Evolutionary conservation across 129 eudicot genomes (phyloP), one percentile per base, ranked within the genome.

Genomic region (Escallonia herrerae): DNA sequence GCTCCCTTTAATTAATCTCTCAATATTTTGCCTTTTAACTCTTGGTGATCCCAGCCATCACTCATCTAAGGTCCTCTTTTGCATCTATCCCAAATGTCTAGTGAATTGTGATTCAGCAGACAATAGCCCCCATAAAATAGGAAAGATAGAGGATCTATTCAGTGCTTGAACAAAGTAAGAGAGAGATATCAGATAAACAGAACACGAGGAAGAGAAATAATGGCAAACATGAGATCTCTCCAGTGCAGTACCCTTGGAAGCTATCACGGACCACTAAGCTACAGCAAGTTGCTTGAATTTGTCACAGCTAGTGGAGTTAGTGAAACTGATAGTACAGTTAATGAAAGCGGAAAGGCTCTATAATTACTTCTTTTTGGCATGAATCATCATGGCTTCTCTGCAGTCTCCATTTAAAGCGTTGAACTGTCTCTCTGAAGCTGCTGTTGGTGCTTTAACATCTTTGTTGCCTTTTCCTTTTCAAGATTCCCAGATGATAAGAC

Each of bases 371-470:
- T 58, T 37, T 58, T 37, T 6, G 43, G 62, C 62, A 58, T 38
- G 11, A 5, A 38, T 58, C 43, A 1, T 58, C 43, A 37, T 12
- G 43, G 5, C 15, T 9, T 48, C 52, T 48, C 1, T 48, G 8
- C 7, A 8, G 52, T 4, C 49, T 51, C 56, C 56, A 51, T 53
- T n/a, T 9, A 60, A 62, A 42, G 51, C 3, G 66, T 43, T 62
- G 40, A 44, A 52, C 50, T 42, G 14, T 62, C 66, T 42, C 43
- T 62, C 14, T 62, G n/a, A 62, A 14, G 37, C 14, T 58, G n/a
- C 14, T 63, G 43, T 63, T 8, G 59, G 59, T 63, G 56, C 45
- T 64, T 64, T 48, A 9, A 47, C 67, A 62, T 62, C 14, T 42
- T 43, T 41, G 3, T 40, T 9, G 6, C 40, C 10, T 15, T 62